Conservation (phyloP, 2,329 filamentous ascomycete species). For the Xylaria sp. region DNA sequence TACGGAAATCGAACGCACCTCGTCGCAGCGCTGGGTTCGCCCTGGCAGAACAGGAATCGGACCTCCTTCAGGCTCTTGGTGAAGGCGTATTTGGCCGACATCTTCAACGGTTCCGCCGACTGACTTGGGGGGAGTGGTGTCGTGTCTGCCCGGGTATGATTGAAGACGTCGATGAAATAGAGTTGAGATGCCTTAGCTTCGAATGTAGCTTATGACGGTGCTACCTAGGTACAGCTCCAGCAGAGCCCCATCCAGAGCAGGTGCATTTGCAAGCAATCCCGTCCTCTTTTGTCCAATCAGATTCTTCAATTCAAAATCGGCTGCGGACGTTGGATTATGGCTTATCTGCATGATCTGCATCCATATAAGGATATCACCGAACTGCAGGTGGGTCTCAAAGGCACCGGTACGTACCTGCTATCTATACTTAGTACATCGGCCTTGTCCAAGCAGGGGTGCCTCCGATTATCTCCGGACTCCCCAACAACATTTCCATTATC, state of each 20-base stretch:
- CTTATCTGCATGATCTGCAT: not conserved
- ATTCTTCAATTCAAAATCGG: conserved; percentile 13
- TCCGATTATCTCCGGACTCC: conserved; percentile 40
- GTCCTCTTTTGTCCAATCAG: conserved; percentile 10
- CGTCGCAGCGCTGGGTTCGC: conserved; percentile 86
- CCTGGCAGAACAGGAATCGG: conserved; percentile 96
- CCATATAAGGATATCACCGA: not conserved
- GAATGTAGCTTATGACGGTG: not conserved
- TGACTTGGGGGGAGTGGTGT: conserved; percentile 7
- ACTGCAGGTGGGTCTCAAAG: not conserved
- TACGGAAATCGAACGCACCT: conserved; percentile 68
- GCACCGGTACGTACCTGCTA: not conserved
- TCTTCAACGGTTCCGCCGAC: conserved; percentile 56
- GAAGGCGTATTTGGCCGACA: conserved; percentile 96
- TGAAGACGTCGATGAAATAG: conserved; percentile 43
- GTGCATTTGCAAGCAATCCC: conserved; percentile 27
- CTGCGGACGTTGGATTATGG: not conserved
- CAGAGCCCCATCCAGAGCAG: conserved; percentile 11
- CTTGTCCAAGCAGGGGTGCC: conserved; percentile 21
- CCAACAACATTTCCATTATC: conserved; percentile 34
- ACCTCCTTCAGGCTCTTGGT: conserved; percentile 90
- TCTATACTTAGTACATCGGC: not conserved
- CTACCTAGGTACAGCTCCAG: not conserved
- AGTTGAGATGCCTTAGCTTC: conserved; percentile 36
- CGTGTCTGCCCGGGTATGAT: conserved; percentile 23